phyloP scores from a whole-genome alignment of 768 basidiomycete genomes.

The Tricholoma saponaceum region DNA sequence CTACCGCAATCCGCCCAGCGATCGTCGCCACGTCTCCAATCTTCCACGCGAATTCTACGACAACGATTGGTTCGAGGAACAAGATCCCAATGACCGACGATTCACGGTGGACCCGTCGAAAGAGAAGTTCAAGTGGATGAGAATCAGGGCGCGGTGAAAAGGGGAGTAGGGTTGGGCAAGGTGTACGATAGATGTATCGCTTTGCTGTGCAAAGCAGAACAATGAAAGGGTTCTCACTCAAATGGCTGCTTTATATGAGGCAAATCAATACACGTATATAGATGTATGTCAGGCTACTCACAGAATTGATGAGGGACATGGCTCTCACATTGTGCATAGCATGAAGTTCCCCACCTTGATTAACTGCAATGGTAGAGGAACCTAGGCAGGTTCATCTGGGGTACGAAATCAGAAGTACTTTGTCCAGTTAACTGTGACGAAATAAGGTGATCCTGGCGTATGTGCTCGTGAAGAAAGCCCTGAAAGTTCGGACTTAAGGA shows the following conservation, averaged over 20 bases:
- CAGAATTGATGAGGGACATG: neutral
- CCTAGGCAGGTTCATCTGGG: neutral
- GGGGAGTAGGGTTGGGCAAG: neutral
- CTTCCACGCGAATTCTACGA: conserved; percentile 1
- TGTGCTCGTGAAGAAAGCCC: neutral
- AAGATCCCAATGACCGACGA: neutral
- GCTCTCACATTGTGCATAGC: too few relatives aligned
- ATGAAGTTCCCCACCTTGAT: too few relatives aligned
- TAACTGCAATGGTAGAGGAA: too few relatives aligned
- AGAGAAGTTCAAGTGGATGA: conserved; percentile 1
- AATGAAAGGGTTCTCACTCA: neutral
- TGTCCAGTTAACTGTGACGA: neutral
- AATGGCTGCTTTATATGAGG: neutral
- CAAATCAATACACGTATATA: neutral
- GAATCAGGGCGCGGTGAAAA: neutral
- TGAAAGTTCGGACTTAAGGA: neutral
- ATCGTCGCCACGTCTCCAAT: neutral
- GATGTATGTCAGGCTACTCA: neutral
- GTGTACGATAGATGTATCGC: neutral
- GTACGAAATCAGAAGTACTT: neutral
- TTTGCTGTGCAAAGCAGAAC: neutral
- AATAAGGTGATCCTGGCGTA: neutral
- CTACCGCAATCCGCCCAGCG: neutral
- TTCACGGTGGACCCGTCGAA: neutral
- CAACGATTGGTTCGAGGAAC: neutral